Conservation (phyloP, 2,329 filamentous ascomycete genomes). For the Amauroascus niger region DNA sequence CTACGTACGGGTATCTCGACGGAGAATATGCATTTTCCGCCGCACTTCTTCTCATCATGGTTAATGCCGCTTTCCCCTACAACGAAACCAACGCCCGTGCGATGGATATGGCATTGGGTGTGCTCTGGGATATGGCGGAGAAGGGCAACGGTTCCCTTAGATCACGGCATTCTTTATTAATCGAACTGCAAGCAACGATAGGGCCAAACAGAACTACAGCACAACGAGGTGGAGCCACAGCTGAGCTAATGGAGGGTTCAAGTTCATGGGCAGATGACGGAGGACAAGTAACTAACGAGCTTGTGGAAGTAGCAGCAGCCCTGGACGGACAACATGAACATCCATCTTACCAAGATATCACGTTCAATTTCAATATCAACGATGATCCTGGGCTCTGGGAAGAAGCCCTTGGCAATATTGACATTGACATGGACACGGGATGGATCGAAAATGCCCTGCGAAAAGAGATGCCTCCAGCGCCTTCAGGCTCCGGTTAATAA, state of each 20-base stretch:
- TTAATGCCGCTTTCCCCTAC: conserved; percentile 44
- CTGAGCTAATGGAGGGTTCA: not conserved
- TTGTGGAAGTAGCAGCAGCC: conserved; percentile 4
- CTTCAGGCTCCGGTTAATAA: not conserved
- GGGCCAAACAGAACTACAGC: conserved; percentile 16
- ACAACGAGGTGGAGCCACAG: not conserved
- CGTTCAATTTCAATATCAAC: conserved; percentile 28
- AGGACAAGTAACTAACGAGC: not conserved
- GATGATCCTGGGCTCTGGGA: conserved; percentile 37
- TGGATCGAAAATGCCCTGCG: conserved; percentile 24
- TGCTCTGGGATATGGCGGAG: conserved; percentile 45
- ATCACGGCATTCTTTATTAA: conserved; percentile 32
- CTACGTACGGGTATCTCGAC: conserved; percentile 51
- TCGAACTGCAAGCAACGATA: conserved; percentile 29
- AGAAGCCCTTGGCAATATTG: conserved; percentile 32
- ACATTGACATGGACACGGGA: conserved; percentile 33
- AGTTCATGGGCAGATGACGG: not conserved
- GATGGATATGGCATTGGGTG: conserved; percentile 40
- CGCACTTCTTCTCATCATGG: conserved; percentile 47
- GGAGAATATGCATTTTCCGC: conserved; percentile 49
- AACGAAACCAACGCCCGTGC: conserved; percentile 35
- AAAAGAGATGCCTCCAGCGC: not conserved
- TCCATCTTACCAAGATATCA: conserved; percentile 17
- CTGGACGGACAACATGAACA: conserved; percentile 21
- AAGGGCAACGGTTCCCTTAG: conserved; percentile 45